Conservation (phyloP, 2,329 filamentous ascomycete species). For the Cercospora sp. region DNA sequence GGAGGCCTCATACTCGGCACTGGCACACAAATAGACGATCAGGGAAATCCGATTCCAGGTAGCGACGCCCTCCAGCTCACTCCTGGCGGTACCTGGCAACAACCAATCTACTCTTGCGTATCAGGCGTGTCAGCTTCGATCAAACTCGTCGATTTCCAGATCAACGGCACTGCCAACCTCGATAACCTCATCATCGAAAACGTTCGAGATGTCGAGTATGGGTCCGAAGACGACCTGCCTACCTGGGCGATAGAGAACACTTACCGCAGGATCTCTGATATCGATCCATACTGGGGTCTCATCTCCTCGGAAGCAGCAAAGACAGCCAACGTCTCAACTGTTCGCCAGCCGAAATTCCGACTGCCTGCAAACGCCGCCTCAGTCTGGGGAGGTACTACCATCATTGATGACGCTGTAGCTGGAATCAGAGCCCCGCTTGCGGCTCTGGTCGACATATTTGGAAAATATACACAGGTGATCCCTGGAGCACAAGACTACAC, state of each 20-base stretch:
- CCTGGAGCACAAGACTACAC: conserved; percentile 7
- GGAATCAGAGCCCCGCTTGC: conserved; percentile 10
- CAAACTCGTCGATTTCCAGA: conserved; percentile 19
- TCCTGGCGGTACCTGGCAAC: conserved; percentile 11
- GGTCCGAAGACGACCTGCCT: not conserved
- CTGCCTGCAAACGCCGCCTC: conserved; percentile 9
- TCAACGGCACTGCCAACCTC: conserved; percentile 21
- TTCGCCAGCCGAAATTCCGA: not conserved
- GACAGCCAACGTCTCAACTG: not conserved
- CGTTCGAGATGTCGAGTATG: conserved; percentile 1
- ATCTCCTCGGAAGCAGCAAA: not conserved
- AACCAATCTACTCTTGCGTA: conserved; percentile 15
- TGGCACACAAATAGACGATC: not conserved
- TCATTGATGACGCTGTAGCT: conserved; percentile 8
- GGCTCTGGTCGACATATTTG: not conserved
- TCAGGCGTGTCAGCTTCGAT: conserved; percentile 10
- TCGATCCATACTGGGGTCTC: conserved; percentile 16
- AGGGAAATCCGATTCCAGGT: conserved; percentile 1
- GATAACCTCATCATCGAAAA: conserved; percentile 18
- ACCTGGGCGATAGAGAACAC: conserved; percentile 15
- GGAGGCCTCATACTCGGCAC: conserved; percentile 14
- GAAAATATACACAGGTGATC: not conserved
- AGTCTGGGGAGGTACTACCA: not conserved
- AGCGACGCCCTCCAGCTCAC: not conserved
- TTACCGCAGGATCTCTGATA: not conserved